These are phyloP conservation scores for Colletotrichum somersetense DNA, from an alignment of 2,329 filamentous ascomycete genomes.

Conservation along the genomic window DNA sequence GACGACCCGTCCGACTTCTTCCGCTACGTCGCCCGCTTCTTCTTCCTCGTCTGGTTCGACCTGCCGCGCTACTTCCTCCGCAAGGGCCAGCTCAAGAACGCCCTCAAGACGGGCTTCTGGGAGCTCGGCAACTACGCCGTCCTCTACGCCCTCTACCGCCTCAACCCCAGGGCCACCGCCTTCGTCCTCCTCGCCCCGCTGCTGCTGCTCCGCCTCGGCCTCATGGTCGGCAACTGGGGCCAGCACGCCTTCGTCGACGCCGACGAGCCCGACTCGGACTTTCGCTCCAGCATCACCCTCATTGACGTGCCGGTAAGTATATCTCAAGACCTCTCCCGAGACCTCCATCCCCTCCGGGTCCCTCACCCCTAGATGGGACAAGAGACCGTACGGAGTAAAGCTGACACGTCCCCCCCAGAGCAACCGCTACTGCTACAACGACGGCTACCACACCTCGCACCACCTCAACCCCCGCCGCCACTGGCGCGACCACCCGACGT, in stretches of 20 bases:
- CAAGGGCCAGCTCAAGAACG: slow-evolving; percentile 69
- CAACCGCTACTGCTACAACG: slow-evolving; percentile 86
- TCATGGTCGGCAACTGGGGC: slow-evolving; percentile 89
- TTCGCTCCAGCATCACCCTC: slow-evolving; percentile 81
- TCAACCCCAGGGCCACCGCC: slow-evolving; percentile 68
- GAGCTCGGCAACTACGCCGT: slow-evolving; percentile 70
- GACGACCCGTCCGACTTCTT: slow-evolving; percentile 76
- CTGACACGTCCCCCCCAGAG: slow-evolving; percentile 62
- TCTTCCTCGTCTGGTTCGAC: slow-evolving; percentile 80
- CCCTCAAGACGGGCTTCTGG: slow-evolving; percentile 68
- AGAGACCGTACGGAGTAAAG: not conserved
- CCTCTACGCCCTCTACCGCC: slow-evolving; percentile 63
- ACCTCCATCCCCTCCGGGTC: not conserved
- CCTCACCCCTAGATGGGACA: not conserved
- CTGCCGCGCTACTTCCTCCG: slow-evolving; percentile 79
- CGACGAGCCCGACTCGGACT: slow-evolving; percentile 81
- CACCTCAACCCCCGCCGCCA: slow-evolving; percentile 83
- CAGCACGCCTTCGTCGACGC: slow-evolving; percentile 86
- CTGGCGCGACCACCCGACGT: slow-evolving; percentile 83
- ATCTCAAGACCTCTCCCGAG: not conserved
- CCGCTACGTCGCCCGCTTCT: slow-evolving; percentile 80
- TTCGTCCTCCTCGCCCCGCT: slow-evolving; percentile 78
- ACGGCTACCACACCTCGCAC: slow-evolving; percentile 86
- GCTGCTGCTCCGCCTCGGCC: slow-evolving; percentile 72
- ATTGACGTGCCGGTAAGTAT: slow-evolving; percentile 81